Conservation (phyloP, 164 flowering plant species). For the Amborella trichopoda region DNA sequence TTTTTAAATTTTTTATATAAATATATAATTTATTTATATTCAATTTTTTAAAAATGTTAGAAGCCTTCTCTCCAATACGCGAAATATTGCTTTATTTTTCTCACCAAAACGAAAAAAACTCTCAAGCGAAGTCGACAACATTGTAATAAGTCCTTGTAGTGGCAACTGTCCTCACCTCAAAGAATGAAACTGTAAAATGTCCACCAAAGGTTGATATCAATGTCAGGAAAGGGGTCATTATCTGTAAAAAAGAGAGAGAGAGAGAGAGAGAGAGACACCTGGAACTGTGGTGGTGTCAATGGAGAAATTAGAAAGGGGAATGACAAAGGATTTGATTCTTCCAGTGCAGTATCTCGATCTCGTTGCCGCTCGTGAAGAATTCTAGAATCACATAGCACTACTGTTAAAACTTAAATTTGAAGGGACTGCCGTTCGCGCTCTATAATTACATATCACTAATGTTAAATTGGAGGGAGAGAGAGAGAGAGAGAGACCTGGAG, state of each 20-base stretch:
- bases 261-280: slow-evolving; percentile 23
- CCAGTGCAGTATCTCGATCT: slow-evolving; percentile 76
- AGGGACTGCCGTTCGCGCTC: neutral
- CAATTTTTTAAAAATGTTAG: no score
- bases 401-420: neutral
- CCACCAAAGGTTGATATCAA: no score
- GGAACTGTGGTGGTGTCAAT: slow-evolving; percentile 48
- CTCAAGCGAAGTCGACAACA: no score
- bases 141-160: no score
- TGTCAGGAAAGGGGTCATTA: no score
- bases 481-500: slow-evolving; percentile 40
- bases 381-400: slow-evolving; percentile 25
- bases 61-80: no score
- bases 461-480: neutral
- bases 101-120: no score
- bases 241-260: neutral
- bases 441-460: neutral
- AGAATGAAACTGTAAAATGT: slow-evolving; percentile 67
- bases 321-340: slow-evolving; percentile 78
- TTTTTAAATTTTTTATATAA: no score
- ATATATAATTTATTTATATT: no score
- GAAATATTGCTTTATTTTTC: no score
- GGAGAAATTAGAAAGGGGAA: slow-evolving; percentile 69
- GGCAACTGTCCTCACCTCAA: slow-evolving; percentile 66
- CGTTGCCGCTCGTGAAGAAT: slow-evolving; percentile 59